Base-by-base conservation (phyloP, 768 basidiomycete genomes). In the Podaxis sp. region DNA sequence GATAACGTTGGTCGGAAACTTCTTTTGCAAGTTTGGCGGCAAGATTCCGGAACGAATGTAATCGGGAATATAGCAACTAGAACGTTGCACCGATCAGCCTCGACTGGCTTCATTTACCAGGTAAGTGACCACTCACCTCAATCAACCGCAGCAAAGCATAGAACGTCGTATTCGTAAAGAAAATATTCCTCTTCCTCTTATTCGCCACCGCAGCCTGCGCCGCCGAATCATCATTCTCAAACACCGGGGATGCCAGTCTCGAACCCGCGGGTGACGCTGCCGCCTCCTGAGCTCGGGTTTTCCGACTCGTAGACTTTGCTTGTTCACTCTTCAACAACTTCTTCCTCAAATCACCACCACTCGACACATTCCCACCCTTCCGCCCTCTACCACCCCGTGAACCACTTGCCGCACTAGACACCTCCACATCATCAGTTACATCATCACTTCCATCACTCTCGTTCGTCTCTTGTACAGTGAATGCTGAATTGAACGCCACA, bases 151-250 rank as follows among this genome's bases (percentile, higher is more conserved):
- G 75, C 24, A 98, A 76, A 10, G 86, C 84, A 77, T 98, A 99
- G 70, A 93, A 93, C 24, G 87, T 82, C 20, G 92, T 94, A 75
- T 97, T 98, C 63, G 88, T 87, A 75, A 93, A 98, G 76, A 98
- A 95, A 38, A 87, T 82, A 66, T 76, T 82, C 81, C 61, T 84
- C 71, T 63, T 67, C 63, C 64, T 64, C 60, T 64, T 63, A 33
- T 56, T 66, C 61, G 52, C 68, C 64, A 55, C 68, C 70, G 55
- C 80, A 77, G 4, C 75, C 73, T 5, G 60, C 56, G 72, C 48
- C 67, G 69, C 54, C 64, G 73, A 72, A 69, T 82, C 70, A 63
- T 80, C 76, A 3, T 86, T 86, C 3, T 78, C 70, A 1, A 78
- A 74, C 1, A 79, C 81, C 4, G 90, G 90, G 2, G 91, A 91